phyloP scores from a whole-genome alignment of 164 flowering plant species.

The Cinnamomum chago region DNA sequence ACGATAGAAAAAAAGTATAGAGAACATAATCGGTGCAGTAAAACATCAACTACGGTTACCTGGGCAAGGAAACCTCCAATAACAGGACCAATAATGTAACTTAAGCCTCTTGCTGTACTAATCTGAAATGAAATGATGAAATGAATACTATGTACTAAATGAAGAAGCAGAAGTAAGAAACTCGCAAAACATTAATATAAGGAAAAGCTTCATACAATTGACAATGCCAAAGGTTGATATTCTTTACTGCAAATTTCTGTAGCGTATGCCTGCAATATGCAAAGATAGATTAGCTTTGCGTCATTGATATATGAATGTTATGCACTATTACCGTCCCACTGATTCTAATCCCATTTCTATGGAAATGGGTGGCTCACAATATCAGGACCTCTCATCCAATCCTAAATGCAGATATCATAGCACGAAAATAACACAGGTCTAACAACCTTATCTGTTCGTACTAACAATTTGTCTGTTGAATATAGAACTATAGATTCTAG shows the following conservation, averaged over 20 bases:
- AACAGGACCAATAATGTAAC: slow-evolving; percentile 67
- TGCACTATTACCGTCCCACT: background rate
- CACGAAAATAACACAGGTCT: background rate
- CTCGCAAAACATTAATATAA: no score
- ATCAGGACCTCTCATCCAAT: background rate
- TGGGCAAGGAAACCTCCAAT: slow-evolving; percentile 62
- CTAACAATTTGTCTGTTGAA: no score
- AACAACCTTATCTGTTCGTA: background rate
- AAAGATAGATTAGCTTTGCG: background rate
- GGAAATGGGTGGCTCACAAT: background rate
- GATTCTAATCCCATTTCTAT: background rate
- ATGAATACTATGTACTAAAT: background rate
- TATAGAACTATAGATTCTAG: no score
- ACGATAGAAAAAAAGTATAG: background rate
- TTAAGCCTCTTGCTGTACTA: slow-evolving; percentile 58
- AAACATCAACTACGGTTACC: slow-evolving; percentile 21
- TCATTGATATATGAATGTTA: background rate
- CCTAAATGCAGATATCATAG: background rate
- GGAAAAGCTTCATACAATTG: slow-evolving; percentile 35
- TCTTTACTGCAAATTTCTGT: slow-evolving; percentile 49
- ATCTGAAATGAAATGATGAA: slow-evolving; percentile 28
- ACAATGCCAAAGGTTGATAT: slow-evolving; percentile 50
- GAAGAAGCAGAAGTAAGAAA: background rate
- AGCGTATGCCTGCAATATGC: slow-evolving; percentile 55
- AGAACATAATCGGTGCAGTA: background rate